A percentile compares a stretch with the other conserved stretches of the same genome.
These are phyloP conservation scores for Pseudocercospora macadamiae DNA, from an alignment of 2,329 filamentous ascomycete genomes.

Conservation along the genomic window DNA sequence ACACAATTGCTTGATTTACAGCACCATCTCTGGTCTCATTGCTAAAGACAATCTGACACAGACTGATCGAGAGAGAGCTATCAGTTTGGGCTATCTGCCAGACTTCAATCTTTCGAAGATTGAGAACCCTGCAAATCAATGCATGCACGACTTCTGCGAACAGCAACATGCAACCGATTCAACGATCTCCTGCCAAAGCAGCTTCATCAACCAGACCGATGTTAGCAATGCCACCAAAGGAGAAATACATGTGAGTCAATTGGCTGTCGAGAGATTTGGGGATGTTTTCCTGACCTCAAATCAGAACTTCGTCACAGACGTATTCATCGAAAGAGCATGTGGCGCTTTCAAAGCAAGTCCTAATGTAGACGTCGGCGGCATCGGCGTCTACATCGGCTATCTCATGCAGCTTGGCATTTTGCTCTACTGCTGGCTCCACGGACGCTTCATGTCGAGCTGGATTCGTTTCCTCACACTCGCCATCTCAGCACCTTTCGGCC, in stretches of 20 bases:
- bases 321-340: constrained; percentile 11
- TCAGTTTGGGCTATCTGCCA: constrained; percentile 9
- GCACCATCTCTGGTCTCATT: constrained; percentile 6
- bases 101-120: background rate
- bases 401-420: constrained; percentile 21
- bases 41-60: background rate
- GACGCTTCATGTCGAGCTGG: constrained; percentile 14
- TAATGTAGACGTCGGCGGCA: constrained; percentile 16
- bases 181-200: background rate
- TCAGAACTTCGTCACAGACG: background rate
- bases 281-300: background rate
- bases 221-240: constrained; percentile 2
- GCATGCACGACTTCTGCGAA: constrained; percentile 11
- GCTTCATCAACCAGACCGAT: background rate
- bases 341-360: constrained; percentile 9
- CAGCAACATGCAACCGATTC: background rate
- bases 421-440: constrained; percentile 15
- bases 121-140: background rate
- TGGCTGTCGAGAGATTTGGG: background rate
- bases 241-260: background rate
- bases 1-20: constrained; percentile 17
- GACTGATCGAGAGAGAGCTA: background rate
- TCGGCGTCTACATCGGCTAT: constrained; percentile 20
- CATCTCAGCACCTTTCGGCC: background rate
- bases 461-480: background rate